Evolutionary conservation across 805 yeast genomes (phyloP), one percentile per base, ranked within the genome.

Genomic region (Suhomyces tanzawaensis): DNA sequence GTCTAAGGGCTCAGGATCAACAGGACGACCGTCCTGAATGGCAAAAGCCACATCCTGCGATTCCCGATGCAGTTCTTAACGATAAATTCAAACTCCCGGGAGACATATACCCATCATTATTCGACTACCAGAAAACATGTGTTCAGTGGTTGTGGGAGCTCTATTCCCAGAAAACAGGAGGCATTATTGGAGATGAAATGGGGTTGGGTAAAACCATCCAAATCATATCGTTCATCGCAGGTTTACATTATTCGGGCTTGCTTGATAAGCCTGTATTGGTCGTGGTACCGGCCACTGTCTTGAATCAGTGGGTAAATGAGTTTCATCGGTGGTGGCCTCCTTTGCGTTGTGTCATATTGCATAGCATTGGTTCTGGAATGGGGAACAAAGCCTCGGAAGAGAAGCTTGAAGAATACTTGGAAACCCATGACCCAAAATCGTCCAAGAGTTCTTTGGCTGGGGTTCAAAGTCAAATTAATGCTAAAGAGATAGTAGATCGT

Each of bases 241-340:
- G 95, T 0, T 67, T 93, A 27, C 96, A 90, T 53, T 85, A 89
- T 57, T 84, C 95, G 13, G 81, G 83, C 0, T 65, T 77, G 40
- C 64, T 91, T 2, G 74, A 77, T 22, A 83, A 81, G 26, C 99
- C 99, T 0, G 83, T 85, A 0, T 54, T 93, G 24, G 72, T 93
- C 29, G 96, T 93, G 0, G 95, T 96, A 48, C 99, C 99, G 0
- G 98, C 98, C 0, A 93, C 99, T 0, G 97, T 93, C 0, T 67
- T 93, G 72, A 84, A 80, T 43, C 99, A 93, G 55, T 93, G 99
- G 99, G 91, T 88, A n/a, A 83, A 82, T 45, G 99, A 93, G 60
- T 78, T 93, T 33, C 98, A 91, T 51, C 76, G 82, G 34, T 93
- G 99, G 99, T 93, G 98, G 98, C 97, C 98, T 3, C 88, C 97